A percentile compares a stretch with the other conserved stretches of the same genome.
Evolutionary conservation across 768 basidiomycete species (phyloP).

Genomic region (Serendipita sp.): DNA sequence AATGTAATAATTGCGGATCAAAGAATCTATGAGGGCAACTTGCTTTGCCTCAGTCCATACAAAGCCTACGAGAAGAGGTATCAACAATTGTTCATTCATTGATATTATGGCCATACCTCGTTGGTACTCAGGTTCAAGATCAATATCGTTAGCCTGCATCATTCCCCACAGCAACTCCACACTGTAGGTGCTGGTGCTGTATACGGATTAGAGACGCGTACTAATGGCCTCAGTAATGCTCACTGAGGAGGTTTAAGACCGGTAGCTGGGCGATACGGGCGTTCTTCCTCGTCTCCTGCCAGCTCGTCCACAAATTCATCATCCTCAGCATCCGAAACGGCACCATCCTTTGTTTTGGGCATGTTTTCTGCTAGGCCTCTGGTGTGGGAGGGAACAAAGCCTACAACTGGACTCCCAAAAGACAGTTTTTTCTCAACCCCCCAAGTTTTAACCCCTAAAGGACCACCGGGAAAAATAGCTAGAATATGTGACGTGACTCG

Average conservation of each 20-base stretch:
- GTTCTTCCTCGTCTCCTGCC: background rate
- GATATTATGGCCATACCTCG: constrained; percentile 30
- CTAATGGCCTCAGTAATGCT: constrained; percentile 36
- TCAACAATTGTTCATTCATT: background rate
- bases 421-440: too few species aligned
- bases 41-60: constrained; percentile 72
- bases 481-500: too few species aligned
- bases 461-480: too few species aligned
- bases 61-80: constrained; percentile 37
- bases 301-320: background rate
- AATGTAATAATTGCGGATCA: constrained; percentile 55
- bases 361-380: too few species aligned
- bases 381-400: too few species aligned
- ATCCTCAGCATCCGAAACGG: background rate
- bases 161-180: background rate
- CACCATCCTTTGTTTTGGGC: background rate
- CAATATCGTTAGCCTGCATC: constrained; percentile 29
- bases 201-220: too few species aligned
- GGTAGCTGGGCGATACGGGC: background rate
- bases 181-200: background rate
- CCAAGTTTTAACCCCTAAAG: too few species aligned
- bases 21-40: constrained; percentile 57
- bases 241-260: background rate
- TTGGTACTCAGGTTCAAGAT: constrained; percentile 66
- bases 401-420: too few species aligned